Base-by-base conservation (phyloP, 768 basidiomycete genomes). In the Mycena galericulata region DNA sequence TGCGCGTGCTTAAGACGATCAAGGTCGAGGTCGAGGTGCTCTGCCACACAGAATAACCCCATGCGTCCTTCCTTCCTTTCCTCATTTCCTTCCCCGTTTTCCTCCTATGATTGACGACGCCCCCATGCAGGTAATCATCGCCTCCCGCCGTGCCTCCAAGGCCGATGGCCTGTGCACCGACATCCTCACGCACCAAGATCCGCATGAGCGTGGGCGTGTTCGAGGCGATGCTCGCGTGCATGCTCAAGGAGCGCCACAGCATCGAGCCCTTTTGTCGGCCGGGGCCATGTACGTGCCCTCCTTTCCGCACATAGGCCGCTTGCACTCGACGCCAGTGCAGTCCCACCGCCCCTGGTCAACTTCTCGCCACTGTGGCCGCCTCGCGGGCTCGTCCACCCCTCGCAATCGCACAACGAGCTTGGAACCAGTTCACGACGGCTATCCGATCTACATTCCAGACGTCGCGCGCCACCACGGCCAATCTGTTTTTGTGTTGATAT, bases 31-130 rank as follows among this genome's bases (percentile, higher is more conserved):
- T 94, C 5, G 89, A 94, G 71, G 83, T 95, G 15, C 78, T 97
- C 4, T 99, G 97, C 76, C 81, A n/a, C 90, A 1, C 91, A 93
- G 72, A 97, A 98, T 75, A 98, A 98, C 73, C 96, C 96, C 11
- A 96, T 97, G 76, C 69, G 94, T 84, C 45, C 57, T 58, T 43
- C 53, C 45, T 51, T 30, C 20, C 56, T 53, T 36, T n/a, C n/a
- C n/a, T n/a, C 55, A 36, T 53, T 36, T 34, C 49, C n/a, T n/a
- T n/a, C n/a, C n/a, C n/a, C n/a, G n/a, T n/a, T n/a, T n/a, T n/a
- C n/a, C n/a, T n/a, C n/a, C 34, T 24, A 26, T 26, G 50, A 15
- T 63, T 57, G 43, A 56, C 67, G 11, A 70, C 40, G 12, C 24
- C 49, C 34, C 12, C 17, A 10, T 27, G 20, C 71, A 97, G 95